Conservation (phyloP, 495 filamentous ascomycete genomes). For the Paragyromitra xinjiangensis region DNA sequence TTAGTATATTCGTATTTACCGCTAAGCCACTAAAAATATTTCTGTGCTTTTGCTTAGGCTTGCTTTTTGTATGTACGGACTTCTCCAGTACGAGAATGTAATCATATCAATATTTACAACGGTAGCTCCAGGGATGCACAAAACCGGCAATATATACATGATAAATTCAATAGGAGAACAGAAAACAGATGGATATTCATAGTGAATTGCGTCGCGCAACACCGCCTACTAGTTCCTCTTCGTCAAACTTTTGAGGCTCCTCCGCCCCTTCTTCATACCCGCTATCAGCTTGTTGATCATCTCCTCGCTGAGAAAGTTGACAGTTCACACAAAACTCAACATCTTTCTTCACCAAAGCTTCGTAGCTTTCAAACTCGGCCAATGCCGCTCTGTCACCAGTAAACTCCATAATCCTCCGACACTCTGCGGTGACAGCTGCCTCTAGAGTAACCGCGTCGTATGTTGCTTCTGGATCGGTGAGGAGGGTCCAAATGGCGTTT, state of each 20-base stretch:
- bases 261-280: slow-evolving; percentile 16
- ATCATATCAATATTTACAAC: no score
- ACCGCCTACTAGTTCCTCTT: background rate
- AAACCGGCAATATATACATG: background rate
- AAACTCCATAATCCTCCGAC: slow-evolving; percentile 14
- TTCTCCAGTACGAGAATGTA: no score
- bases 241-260: background rate
- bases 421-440: background rate
- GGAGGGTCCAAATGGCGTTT: background rate
- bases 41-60: no score
- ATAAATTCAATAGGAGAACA: background rate
- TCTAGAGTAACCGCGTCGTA: background rate
- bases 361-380: slow-evolving; percentile 6
- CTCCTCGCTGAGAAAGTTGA: background rate
- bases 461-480: background rate
- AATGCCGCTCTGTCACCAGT: background rate
- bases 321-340: background rate
- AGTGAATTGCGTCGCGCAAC: background rate
- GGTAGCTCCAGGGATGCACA: background rate
- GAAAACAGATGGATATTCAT: background rate
- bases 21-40: no score
- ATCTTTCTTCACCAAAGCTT: background rate
- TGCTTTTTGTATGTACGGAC: no score
- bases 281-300: slow-evolving; percentile 3
- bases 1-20: no score